Percentiles rank a stretch among this genome's conserved stretches.
Evolutionary conservation across 176 grass and related monocot genomes (phyloP).

Genomic region (Miscanthus lutarioriparius): DNA sequence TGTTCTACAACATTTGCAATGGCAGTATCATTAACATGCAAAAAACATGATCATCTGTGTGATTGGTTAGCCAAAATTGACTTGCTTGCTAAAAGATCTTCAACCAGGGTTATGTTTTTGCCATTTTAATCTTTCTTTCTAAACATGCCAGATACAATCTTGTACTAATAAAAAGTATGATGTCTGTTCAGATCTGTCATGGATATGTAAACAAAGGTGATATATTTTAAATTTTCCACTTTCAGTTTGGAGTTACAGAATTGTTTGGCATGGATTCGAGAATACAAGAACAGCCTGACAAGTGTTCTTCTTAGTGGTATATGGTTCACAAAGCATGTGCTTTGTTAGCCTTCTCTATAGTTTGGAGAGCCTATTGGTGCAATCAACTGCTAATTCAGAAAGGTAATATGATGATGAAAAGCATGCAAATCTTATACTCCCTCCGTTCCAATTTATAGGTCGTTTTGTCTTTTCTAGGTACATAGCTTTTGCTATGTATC

Average conservation of each 20-base stretch:
- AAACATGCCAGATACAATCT: background rate
- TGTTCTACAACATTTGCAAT: background rate
- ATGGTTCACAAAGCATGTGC: background rate
- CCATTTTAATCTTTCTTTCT: background rate
- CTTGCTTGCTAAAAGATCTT: background rate
- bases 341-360: background rate
- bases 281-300: background rate
- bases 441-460: background rate
- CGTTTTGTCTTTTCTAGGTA: background rate
- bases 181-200: background rate
- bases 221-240: background rate
- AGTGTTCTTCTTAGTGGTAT: background rate
- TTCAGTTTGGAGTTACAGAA: background rate
- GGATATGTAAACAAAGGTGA: background rate
- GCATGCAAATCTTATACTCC: constrained; percentile 7
- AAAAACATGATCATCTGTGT: background rate
- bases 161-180: background rate
- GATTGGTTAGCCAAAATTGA: background rate
- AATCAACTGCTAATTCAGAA: constrained; percentile 14
- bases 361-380: background rate
- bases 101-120: background rate
- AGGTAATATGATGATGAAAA: constrained; percentile 15
- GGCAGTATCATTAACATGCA: background rate
- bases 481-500: background rate
- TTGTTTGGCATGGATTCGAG: background rate